These are phyloP conservation scores for Phlyctochytrium bullatum DNA, from an alignment of 192 early-diverging fungal species.

Conservation along the genomic window DNA sequence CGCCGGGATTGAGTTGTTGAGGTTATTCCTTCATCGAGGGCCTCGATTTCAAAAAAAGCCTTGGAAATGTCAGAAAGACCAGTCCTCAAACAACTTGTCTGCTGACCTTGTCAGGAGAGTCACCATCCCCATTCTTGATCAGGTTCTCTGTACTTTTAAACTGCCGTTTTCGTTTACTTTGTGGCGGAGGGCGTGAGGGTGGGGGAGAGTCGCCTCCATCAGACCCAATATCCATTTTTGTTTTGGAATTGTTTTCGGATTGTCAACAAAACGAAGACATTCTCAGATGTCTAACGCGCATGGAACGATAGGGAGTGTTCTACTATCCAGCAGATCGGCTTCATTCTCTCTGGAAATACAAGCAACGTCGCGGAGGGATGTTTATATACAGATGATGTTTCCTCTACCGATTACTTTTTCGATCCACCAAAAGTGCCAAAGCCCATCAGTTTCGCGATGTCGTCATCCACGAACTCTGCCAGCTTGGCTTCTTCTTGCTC, in stretches of 20 bases:
- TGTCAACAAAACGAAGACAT: no score
- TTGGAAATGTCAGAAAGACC: conserved; percentile 1
- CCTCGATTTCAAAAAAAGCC: neutral
- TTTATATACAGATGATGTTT: no score
- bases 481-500: conserved; percentile 35
- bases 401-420: no score
- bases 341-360: no score
- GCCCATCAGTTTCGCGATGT: conserved; percentile 80
- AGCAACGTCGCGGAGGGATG: no score
- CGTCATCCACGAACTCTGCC: conserved; percentile 43
- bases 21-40: neutral
- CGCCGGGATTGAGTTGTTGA: no score
- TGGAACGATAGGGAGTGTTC: no score
- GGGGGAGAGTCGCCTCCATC: neutral
- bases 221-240: neutral
- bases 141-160: neutral
- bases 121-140: neutral
- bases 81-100: no score
- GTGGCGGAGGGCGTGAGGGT: neutral
- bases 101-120: neutral
- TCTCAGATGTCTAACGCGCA: no score
- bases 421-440: conserved; percentile 41
- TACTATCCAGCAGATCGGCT: no score
- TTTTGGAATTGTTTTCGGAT: neutral
- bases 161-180: neutral